phyloP scores from a whole-genome alignment of 2,329 filamentous ascomycete genomes.

The Pestalotiopsis sp. region DNA sequence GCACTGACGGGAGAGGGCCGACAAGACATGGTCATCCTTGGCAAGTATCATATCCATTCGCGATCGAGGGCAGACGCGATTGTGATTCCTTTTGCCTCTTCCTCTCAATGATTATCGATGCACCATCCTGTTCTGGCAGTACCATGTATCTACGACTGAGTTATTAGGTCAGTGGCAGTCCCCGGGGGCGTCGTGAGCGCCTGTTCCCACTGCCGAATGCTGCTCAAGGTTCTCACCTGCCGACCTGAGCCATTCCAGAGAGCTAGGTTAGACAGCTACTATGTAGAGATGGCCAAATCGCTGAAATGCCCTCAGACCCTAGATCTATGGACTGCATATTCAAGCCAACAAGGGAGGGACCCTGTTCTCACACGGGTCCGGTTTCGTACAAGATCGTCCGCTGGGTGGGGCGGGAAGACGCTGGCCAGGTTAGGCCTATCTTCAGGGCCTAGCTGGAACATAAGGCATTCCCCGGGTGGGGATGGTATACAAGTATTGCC shows the following conservation, averaged over 20 bases:
- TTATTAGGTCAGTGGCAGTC: background rate
- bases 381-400: background rate
- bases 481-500: no score
- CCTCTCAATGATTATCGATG: background rate
- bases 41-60: background rate
- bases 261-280: no score
- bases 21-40: background rate
- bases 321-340: background rate
- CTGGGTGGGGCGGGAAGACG: background rate
- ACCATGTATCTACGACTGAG: background rate
- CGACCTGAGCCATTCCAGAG: background rate
- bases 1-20: background rate
- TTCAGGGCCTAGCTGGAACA: no score
- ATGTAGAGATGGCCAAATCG: background rate
- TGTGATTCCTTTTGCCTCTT: background rate
- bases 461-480: no score
- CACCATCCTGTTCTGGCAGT: background rate
- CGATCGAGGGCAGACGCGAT: background rate
- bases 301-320: constrained; percentile 1
- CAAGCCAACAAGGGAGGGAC: background rate
- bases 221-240: background rate
- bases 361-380: background rate
- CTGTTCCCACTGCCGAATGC: background rate
- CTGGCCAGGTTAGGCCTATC: no score
- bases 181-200: background rate